phyloP scores from a whole-genome alignment of 495 filamentous ascomycete genomes.

The Jackrogersella minutella region DNA sequence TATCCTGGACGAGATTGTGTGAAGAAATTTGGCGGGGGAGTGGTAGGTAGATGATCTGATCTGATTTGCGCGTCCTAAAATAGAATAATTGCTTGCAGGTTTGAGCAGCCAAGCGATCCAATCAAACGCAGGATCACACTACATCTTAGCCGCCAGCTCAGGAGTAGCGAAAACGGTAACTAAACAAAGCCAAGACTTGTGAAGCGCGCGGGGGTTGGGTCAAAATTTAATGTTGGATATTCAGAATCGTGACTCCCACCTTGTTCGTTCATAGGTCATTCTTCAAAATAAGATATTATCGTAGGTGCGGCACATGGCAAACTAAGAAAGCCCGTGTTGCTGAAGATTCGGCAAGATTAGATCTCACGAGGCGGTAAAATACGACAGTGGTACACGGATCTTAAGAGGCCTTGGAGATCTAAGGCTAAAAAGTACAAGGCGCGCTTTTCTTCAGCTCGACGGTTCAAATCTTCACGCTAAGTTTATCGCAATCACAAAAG shows the following conservation, averaged over 20 bases:
- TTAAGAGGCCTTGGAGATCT: not conserved
- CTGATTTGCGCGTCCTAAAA: constrained; percentile 39
- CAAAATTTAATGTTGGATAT: constrained; percentile 18
- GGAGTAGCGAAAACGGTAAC: constrained; percentile 30
- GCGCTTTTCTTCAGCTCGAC: constrained; percentile 9
- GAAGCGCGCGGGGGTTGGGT: constrained; percentile 36
- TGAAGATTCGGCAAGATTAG: constrained; percentile 1
- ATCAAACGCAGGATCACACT: constrained; percentile 38
- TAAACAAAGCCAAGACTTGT: constrained; percentile 22
- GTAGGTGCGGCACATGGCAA: constrained; percentile 11
- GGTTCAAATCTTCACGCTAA: too few relatives aligned
- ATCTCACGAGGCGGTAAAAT: constrained; percentile 5
- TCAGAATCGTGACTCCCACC: constrained; percentile 9
- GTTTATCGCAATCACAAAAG: too few relatives aligned
- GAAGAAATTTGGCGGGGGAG: constrained; percentile 24
- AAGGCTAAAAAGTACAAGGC: not conserved
- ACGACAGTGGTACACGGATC: not conserved
- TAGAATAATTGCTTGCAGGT: constrained; percentile 38
- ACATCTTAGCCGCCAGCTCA: constrained; percentile 39
- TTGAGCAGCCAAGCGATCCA: constrained; percentile 22
- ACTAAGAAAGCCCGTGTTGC: not conserved
- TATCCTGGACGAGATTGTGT: constrained; percentile 24
- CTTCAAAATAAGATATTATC: not conserved
- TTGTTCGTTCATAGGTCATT: not conserved
- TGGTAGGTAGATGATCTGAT: constrained; percentile 8